phyloP scores from a whole-genome alignment of 108 stramenopile species.

The Mediolabrus comicus region DNA sequence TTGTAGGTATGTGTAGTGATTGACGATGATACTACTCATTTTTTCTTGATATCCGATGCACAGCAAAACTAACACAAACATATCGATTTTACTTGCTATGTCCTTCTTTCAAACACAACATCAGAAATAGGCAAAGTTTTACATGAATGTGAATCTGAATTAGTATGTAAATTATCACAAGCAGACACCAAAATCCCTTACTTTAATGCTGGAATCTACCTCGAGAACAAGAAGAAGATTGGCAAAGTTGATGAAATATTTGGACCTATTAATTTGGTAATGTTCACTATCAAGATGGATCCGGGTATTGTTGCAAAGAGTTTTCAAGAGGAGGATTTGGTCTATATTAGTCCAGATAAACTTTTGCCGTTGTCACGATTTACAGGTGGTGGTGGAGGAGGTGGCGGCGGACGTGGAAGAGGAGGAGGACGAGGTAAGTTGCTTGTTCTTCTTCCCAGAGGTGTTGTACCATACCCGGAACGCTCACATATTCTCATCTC shows the following conservation, averaged over 20 bases:
- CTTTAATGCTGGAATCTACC: constrained; percentile 97
- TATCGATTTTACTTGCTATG: no score
- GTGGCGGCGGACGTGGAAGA: constrained; percentile 57
- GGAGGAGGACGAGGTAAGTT: constrained; percentile 60
- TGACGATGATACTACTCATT: no score
- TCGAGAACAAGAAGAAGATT: constrained; percentile 97
- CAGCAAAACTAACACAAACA: no score
- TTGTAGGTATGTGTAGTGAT: constrained; percentile 59
- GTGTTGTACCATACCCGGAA: no score
- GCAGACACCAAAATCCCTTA: constrained; percentile 89
- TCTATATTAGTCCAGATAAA: constrained; percentile 94
- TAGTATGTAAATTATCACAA: constrained; percentile 76
- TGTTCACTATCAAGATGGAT: constrained; percentile 97
- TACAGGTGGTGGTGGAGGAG: constrained; percentile 81
- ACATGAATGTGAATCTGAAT: constrained; percentile 86
- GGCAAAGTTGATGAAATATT: constrained; percentile 99
- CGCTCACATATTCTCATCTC: no score
- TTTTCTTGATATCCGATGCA: no score
- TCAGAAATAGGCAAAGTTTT: constrained; percentile 73
- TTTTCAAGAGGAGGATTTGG: constrained; percentile 86
- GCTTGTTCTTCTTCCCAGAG: background rate
- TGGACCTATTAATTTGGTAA: constrained; percentile 90
- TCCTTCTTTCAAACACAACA: background rate
- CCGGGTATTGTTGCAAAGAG: constrained; percentile 88
- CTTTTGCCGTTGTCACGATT: constrained; percentile 90